Base-by-base conservation (phyloP, 2,329 filamentous ascomycete genomes). In the Ceratocystis papillata region DNA sequence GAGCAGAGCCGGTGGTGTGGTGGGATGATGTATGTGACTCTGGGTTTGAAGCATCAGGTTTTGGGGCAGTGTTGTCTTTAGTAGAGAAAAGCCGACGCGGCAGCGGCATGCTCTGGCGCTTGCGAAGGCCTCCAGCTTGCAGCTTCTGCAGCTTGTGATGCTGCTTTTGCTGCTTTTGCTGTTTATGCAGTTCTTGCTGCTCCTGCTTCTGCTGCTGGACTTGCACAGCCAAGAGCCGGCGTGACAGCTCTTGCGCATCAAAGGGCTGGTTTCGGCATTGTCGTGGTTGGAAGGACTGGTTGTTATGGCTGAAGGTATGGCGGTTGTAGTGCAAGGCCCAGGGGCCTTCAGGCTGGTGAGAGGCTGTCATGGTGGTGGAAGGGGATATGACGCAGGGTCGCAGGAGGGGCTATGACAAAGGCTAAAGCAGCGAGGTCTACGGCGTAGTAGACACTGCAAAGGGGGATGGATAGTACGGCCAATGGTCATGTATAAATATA, bases 211-310 rank as follows among this genome's bases (percentile, higher is more conserved):
- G 80, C 68, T 81, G 80, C 67, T 84, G 77, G 4, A 76, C 77
- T 15, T 82, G 73, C 20, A 85, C 79, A 10, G 77, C 69, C 62
- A 77, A 76, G 28, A 86, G 76, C 20, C 82, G 79, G 41, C 79
- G 77, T 10, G 78, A 77, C 33, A 86, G 73, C 65, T 86, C 83
- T 33, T 80, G 77, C 0, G 83, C 76, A 68, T 86, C 82, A 59
- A 85, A 73, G 1, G 75, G 73, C 41, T 73, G 70, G 10, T 64
- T 61, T 20, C 59, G 60, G 41, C 44, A 45, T 45, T 28, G 8
- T 22, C 41, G 45, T 2, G 75, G 71, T 0, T 70, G 70, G 28
- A 71, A 69, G 12, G 70, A 67, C 50, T 71, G 67, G 68, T 28
- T 67, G 68, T 28, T 68, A 45, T 64, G 64, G 25, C 57, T 65